Conservation (phyloP, 139 green algal species). For the Picochlorum sp. region DNA sequence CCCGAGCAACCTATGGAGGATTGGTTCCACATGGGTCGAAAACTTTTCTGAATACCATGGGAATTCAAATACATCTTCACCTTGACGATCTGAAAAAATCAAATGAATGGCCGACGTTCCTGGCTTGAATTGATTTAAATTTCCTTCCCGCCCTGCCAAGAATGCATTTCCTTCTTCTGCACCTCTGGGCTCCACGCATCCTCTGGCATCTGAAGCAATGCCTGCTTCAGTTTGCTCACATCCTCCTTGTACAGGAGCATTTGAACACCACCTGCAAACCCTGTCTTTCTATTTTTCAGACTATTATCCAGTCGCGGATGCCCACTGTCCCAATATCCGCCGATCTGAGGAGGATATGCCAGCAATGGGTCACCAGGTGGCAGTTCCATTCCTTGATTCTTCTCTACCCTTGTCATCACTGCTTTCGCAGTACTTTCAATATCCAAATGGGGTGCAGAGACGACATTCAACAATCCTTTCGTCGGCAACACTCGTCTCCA, state of each 20-base stretch:
- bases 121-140: conserved; percentile 53
- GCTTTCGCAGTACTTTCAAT: conserved; percentile 19
- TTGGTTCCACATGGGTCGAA: conserved; percentile 34
- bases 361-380: conserved; percentile 11
- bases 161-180: conserved; percentile 41
- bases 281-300: conserved; percentile 11
- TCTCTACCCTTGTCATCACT: neutral
- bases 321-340: conserved; percentile 38
- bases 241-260: conserved; percentile 42
- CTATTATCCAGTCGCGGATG: conserved; percentile 34
- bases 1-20: conserved; percentile 40
- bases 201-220: conserved; percentile 3
- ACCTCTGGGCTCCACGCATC: conserved; percentile 18
- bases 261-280: conserved; percentile 32
- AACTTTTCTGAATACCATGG: conserved; percentile 52
- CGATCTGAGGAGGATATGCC: neutral
- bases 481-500: conserved; percentile 55
- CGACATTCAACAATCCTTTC: conserved; percentile 61
- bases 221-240: conserved; percentile 24
- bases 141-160: conserved; percentile 36
- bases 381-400: neutral
- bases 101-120: conserved; percentile 40
- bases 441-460: conserved; percentile 55
- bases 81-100: conserved; percentile 50
- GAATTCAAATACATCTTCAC: conserved; percentile 47